phyloP scores from a whole-genome alignment of 2,329 filamentous ascomycete genomes.

The Atkinsonella texensis region DNA sequence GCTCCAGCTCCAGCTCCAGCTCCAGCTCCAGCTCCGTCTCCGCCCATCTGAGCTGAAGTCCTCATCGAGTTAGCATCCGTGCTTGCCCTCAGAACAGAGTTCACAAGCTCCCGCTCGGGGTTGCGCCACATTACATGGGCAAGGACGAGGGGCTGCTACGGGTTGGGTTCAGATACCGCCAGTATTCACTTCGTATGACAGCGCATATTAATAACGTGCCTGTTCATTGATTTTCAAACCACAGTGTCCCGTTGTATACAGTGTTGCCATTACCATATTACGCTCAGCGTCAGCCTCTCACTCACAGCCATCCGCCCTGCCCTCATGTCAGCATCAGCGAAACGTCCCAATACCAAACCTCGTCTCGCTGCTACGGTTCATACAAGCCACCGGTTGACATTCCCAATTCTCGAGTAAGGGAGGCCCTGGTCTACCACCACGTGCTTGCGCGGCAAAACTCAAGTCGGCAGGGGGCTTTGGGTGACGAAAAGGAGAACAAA shows the following conservation, averaged over 20 bases:
- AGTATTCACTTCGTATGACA: background rate
- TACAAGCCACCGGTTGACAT: background rate
- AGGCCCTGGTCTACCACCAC: background rate
- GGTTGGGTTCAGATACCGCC: background rate
- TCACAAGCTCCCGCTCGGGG: slow-evolving; percentile 1
- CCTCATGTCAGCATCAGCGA: background rate
- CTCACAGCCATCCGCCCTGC: too few species aligned
- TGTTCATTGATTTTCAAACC: background rate
- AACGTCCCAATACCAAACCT: too few species aligned
- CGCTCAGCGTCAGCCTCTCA: too few species aligned
- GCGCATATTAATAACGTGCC: too few species aligned
- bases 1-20: background rate
- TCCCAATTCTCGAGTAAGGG: background rate
- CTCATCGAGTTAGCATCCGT: background rate
- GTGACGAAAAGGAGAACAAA: too few species aligned
- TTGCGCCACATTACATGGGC: background rate
- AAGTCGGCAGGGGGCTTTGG: too few species aligned
- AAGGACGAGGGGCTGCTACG: background rate
- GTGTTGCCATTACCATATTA: too few species aligned
- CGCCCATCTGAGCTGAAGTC: background rate
- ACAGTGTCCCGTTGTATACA: background rate
- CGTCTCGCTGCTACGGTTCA: background rate
- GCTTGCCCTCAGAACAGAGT: background rate
- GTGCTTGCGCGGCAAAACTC: too few species aligned
- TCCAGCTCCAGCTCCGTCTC: background rate